Conservation (phyloP, 306 rosid species). For the Begonia loranthoides region DNA sequence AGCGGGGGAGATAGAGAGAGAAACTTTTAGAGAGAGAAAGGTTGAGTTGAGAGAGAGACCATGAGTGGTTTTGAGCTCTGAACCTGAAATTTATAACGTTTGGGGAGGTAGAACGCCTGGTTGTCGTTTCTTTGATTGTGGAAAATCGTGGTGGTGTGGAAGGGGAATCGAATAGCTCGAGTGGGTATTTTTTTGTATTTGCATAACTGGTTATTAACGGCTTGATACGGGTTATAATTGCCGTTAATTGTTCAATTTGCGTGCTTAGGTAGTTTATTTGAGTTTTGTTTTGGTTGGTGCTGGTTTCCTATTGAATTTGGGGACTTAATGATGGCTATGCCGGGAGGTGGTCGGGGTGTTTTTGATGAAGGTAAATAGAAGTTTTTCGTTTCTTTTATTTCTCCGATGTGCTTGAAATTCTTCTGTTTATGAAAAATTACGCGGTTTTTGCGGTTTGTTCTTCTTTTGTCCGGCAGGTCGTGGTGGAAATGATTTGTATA, state of each 20-base stretch:
- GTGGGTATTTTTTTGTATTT: constrained; percentile 7
- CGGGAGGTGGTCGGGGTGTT: constrained; percentile 36
- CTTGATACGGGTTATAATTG: background rate
- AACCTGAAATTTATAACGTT: constrained; percentile 1
- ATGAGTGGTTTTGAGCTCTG: constrained; percentile 8
- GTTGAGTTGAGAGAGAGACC: constrained; percentile 2
- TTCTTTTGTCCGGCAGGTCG: constrained; percentile 14
- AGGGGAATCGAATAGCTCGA: constrained; percentile 14
- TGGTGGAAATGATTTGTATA: constrained; percentile 39
- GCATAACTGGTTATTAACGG: background rate
- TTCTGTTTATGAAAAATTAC: too few relatives aligned
- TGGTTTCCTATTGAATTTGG: constrained; percentile 20
- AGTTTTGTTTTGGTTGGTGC: constrained; percentile 1
- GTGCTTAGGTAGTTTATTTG: background rate
- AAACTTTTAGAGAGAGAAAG: background rate
- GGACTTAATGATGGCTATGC: constrained; percentile 50
- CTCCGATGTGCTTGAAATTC: too few relatives aligned
- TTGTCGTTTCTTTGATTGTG: background rate
- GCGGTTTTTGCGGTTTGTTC: background rate
- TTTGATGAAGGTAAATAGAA: constrained; percentile 35
- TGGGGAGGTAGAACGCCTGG: constrained; percentile 12
- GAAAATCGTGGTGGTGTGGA: background rate
- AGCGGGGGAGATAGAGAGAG: constrained; percentile 8
- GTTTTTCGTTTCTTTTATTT: background rate
- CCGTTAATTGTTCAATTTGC: constrained; percentile 2